Percentiles rank a stretch among this genome's conserved stretches.
phyloP scores from a whole-genome alignment of 345 rosid genomes.

The Ailanthus altissimus region DNA sequence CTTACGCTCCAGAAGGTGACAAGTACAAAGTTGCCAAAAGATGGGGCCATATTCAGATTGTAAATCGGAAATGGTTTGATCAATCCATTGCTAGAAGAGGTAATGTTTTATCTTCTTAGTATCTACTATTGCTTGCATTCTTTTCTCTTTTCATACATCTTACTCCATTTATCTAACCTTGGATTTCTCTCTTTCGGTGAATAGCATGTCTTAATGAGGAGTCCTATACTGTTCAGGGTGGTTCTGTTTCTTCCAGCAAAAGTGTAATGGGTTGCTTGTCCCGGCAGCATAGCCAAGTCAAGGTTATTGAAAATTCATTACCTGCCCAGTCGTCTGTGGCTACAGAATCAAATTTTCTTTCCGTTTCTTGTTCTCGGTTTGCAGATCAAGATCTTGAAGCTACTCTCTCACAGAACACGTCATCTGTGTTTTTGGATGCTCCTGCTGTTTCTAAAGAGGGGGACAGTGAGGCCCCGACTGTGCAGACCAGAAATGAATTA shows the following conservation, averaged over 20 bases:
- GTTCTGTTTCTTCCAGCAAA: constrained; percentile 45
- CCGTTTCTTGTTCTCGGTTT: constrained; percentile 41
- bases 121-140: constrained; percentile 16
- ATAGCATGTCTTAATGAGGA: constrained; percentile 90
- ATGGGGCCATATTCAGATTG: constrained; percentile 89
- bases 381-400: constrained; percentile 72
- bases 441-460: constrained; percentile 42
- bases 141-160: constrained; percentile 20
- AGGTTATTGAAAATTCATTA: constrained; percentile 36
- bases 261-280: constrained; percentile 35
- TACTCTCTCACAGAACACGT: constrained; percentile 66
- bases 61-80: constrained; percentile 81
- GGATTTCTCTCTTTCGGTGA: constrained; percentile 40
- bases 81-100: constrained; percentile 84
- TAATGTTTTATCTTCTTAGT: constrained; percentile 34
- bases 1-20: constrained; percentile 87
- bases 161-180: constrained; percentile 28
- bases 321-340: constrained; percentile 36
- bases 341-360: constrained; percentile 47
- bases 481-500: constrained; percentile 42
- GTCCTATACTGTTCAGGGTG: constrained; percentile 72
- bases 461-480: constrained; percentile 37
- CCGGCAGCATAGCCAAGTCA: constrained; percentile 55
- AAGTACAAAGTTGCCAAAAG: constrained; percentile 82
- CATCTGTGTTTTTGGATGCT: constrained; percentile 54